A percentile compares a stretch with the other conserved stretches of the same genome.
These are phyloP conservation scores for Alternaria metachromatica DNA, from an alignment of 2,329 filamentous ascomycete species.

Conservation along the genomic window DNA sequence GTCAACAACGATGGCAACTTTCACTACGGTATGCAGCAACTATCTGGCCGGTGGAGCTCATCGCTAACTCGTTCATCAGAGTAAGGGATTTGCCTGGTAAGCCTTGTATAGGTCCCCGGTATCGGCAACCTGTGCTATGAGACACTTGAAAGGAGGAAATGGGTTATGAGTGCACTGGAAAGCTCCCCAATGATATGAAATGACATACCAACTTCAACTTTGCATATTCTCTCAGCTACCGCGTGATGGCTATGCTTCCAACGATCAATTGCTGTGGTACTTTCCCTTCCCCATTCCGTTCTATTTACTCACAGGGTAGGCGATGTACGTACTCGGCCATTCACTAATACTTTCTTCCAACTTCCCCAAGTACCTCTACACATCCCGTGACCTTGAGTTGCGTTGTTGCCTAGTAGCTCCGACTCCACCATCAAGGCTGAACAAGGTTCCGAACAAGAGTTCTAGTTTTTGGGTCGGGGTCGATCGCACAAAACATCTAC, in stretches of 20 bases:
- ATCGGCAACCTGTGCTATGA: neutral
- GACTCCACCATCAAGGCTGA: neutral
- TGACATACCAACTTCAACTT: neutral
- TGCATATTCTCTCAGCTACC: neutral
- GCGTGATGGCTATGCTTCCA: neutral
- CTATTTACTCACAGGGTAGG: neutral
- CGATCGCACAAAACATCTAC: neutral
- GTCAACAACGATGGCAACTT: slow-evolving; percentile 58
- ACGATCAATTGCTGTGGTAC: neutral
- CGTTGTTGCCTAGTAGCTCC: neutral
- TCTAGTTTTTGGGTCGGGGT: neutral
- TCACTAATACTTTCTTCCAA: neutral
- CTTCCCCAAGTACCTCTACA: neutral
- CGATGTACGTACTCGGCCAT: neutral
- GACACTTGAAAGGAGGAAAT: neutral
- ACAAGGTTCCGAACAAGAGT: neutral
- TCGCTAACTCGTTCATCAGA: neutral
- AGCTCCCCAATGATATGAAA: neutral
- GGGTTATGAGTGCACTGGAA: neutral
- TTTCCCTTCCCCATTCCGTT: neutral
- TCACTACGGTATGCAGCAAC: slow-evolving; percentile 18
- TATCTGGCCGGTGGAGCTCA: neutral
- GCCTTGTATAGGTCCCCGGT: neutral
- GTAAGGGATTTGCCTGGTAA: neutral
- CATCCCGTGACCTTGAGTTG: neutral